Conservation (phyloP, 2,329 filamentous ascomycete species). For the Penicillium expansum region DNA sequence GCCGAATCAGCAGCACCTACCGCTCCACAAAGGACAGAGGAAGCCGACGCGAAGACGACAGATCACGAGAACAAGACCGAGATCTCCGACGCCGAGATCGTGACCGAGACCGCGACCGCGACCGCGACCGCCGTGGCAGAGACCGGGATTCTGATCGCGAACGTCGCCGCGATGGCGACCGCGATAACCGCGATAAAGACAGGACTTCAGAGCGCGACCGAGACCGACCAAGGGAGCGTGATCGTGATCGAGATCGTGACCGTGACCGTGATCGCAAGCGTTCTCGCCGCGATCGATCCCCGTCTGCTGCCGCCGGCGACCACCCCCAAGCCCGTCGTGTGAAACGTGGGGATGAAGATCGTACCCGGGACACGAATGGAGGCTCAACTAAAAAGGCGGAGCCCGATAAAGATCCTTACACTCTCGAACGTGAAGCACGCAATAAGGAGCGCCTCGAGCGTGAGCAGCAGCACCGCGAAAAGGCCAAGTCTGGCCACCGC, state of each 20-base stretch:
- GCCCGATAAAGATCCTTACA: slow-evolving; percentile 63
- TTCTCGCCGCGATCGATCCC: slow-evolving; percentile 42
- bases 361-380: slow-evolving; percentile 21
- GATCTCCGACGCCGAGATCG: slow-evolving; percentile 26
- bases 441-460: slow-evolving; percentile 61
- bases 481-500: slow-evolving; percentile 33
- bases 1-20: slow-evolving; percentile 25
- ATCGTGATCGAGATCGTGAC: slow-evolving; percentile 45
- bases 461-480: slow-evolving; percentile 64
- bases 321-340: slow-evolving; percentile 36
- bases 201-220: slow-evolving; percentile 35
- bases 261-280: slow-evolving; percentile 46
- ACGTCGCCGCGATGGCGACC: slow-evolving; percentile 25
- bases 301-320: slow-evolving; percentile 33
- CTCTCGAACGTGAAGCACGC: slow-evolving; percentile 70
- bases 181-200: slow-evolving; percentile 34
- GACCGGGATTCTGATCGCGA: slow-evolving; percentile 36
- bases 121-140: slow-evolving; percentile 39
- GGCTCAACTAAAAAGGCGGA: slow-evolving; percentile 17
- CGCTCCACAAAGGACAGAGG: slow-evolving; percentile 32
- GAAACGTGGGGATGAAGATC: slow-evolving; percentile 34
- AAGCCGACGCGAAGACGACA: slow-evolving; percentile 32
- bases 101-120: slow-evolving; percentile 25
- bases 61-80: slow-evolving; percentile 22
- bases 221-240: slow-evolving; percentile 23